These are phyloP conservation scores for Coniochaeta sp. DNA, from an alignment of 2,329 filamentous ascomycete species.

Conservation along the genomic window DNA sequence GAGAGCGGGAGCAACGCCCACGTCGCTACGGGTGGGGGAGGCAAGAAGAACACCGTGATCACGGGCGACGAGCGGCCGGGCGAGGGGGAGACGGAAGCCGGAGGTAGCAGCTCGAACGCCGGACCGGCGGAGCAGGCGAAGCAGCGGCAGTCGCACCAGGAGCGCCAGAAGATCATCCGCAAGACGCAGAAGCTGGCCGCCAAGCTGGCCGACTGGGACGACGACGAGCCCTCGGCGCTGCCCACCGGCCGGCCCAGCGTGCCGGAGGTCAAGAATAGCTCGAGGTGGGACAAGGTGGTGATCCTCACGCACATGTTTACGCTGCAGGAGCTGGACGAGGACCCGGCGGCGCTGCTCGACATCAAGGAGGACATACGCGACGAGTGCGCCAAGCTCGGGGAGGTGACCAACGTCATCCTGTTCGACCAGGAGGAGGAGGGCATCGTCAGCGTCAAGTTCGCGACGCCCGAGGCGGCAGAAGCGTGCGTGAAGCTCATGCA, in stretches of 20 bases:
- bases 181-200: slow-evolving; percentile 88
- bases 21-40: slow-evolving; percentile 10
- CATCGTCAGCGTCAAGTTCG: slow-evolving; percentile 78
- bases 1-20: slow-evolving; percentile 23
- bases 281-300: slow-evolving; percentile 69
- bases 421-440: slow-evolving; percentile 84
- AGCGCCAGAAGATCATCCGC: slow-evolving; percentile 84
- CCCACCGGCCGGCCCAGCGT: not conserved
- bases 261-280: slow-evolving; percentile 37
- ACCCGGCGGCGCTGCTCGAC: slow-evolving; percentile 74
- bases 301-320: slow-evolving; percentile 94
- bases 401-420: slow-evolving; percentile 84
- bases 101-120: slow-evolving; percentile 10
- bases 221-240: slow-evolving; percentile 63
- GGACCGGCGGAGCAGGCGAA: slow-evolving; percentile 17
- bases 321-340: slow-evolving; percentile 73
- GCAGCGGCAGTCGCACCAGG: slow-evolving; percentile 46
- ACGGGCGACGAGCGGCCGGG: slow-evolving; percentile 5
- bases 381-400: slow-evolving; percentile 78
- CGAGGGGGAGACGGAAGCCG: slow-evolving; percentile 7
- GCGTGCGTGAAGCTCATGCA: slow-evolving; percentile 71
- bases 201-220: slow-evolving; percentile 90
- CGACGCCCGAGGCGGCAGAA: slow-evolving; percentile 59
- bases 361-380: slow-evolving; percentile 93
- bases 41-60: slow-evolving; percentile 9